These are phyloP conservation scores for Fonsecaea erecta DNA, from an alignment of 2,329 filamentous ascomycete genomes.

Conservation along the genomic window DNA sequence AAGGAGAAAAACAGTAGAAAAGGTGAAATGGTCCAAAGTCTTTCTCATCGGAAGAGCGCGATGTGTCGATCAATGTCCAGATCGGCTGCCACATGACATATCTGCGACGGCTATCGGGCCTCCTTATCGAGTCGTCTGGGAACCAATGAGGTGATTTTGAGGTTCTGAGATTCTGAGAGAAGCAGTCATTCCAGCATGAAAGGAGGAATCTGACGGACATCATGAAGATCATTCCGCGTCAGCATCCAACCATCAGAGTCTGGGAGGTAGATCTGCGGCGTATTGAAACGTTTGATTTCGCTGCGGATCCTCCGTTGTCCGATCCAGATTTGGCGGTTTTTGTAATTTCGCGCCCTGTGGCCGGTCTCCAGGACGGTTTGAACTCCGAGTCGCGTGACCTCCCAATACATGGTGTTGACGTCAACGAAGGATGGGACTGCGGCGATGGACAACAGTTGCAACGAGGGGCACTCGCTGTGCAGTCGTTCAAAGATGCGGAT, in stretches of 20 bases:
- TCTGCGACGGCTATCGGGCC: no score
- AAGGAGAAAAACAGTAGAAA: no score
- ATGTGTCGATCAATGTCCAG: no score
- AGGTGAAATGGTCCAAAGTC: no score
- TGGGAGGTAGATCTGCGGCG: slow-evolving; percentile 20
- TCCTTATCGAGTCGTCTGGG: no score
- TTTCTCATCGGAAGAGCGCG: no score
- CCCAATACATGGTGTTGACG: slow-evolving; percentile 37
- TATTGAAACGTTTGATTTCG: slow-evolving; percentile 34
- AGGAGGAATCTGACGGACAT: neutral
- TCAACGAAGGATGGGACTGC: slow-evolving; percentile 24
- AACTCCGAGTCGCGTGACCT: slow-evolving; percentile 30
- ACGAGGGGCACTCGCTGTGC: slow-evolving; percentile 25
- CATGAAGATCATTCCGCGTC: slow-evolving; percentile 20
- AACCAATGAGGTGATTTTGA: no score
- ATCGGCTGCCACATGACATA: no score
- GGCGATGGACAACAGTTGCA: slow-evolving; percentile 34
- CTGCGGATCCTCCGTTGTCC: slow-evolving; percentile 33
- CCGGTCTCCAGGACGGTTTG: slow-evolving; percentile 35
- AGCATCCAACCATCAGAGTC: slow-evolving; percentile 29
- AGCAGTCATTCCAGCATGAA: neutral
- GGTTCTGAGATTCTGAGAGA: no score
- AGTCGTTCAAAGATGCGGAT: slow-evolving; percentile 37
- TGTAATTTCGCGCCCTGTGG: slow-evolving; percentile 34
- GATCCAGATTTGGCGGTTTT: slow-evolving; percentile 36